Evolutionary conservation across 345 rosid genomes (phyloP).

Genomic region (Acer negundo): DNA sequence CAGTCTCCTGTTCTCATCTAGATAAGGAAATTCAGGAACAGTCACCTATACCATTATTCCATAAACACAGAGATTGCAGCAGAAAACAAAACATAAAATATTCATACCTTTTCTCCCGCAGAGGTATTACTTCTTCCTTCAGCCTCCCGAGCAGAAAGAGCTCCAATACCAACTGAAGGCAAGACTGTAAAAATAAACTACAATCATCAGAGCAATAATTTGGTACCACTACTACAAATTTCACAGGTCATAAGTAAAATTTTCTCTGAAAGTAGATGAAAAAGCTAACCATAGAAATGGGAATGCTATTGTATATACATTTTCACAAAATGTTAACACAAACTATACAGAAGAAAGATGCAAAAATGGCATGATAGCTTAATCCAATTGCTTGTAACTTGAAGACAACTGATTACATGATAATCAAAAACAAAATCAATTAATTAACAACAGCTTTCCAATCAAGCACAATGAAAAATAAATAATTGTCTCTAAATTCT

Average conservation of each 20-base stretch:
- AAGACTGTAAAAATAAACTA: constrained; percentile 50
- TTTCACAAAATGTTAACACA: neutral
- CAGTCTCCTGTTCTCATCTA: neutral
- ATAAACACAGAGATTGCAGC: neutral
- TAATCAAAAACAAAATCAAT: no score
- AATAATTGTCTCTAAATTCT: no score
- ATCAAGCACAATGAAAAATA: no score
- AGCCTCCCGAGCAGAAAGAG: constrained; percentile 94
- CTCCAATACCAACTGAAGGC: constrained; percentile 96
- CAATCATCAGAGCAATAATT: neutral
- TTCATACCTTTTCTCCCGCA: constrained; percentile 82
- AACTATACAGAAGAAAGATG: neutral
- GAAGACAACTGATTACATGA: neutral
- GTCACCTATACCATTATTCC: neutral
- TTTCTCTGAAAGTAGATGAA: neutral
- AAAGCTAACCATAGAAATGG: neutral
- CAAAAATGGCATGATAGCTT: neutral
- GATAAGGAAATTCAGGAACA: neutral
- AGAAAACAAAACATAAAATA: constrained; percentile 10
- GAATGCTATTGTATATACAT: neutral
- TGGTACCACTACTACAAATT: neutral
- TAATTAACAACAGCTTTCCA: no score
- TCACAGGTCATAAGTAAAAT: neutral
- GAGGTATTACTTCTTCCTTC: constrained; percentile 90
- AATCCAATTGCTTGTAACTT: neutral